Evolutionary conservation across 2,329 filamentous ascomycete genomes (phyloP), one percentile per base, ranked within the genome.

Genomic region (Colletotrichum liaoningense): DNA sequence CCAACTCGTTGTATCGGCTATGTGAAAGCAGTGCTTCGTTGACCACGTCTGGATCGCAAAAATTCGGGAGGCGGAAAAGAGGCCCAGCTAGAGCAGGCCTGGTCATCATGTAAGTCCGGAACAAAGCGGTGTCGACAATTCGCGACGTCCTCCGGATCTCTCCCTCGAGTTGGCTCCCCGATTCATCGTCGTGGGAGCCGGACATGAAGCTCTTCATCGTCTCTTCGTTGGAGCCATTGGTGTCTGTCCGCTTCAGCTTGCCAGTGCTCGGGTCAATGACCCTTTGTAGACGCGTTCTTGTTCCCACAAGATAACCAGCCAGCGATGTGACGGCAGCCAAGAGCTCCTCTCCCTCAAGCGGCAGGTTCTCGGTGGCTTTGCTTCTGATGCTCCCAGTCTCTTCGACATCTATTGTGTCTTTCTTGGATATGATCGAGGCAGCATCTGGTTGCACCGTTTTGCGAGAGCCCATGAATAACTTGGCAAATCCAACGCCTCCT

Each of bases 51-150:
- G 97, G 96, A 78, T 99, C 96, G 81, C 97, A 98, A 80, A 98
- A 98, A 81, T 99, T 99, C 79, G 95, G 93, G 64, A 98, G 94
- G 28, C 97, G 95, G 85, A 99, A 98, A 0, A 99, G 88, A 0
- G 95, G 94, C 2, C 94, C 94, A 4, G 95, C 95, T 12, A 99
- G 87, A 6, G 93, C 91, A 5, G 97, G 96, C 8, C 92, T 92
- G 4, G 93, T 95, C 79, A 96, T 95, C 95, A 99, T 98, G 82
- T 98, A 97, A 0, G 95, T 93, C 19, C 96, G 91, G 86, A 99
- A 98, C 0, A 99, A 88, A 0, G 95, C 96, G 0, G 97, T 99
- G 80, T 99, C 97, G 7, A 98, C 95, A 2, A 98, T 85, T 63
- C 90, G 92, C 46, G 97, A 97, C 1, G 93, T 95, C 49, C 92